Evolutionary conservation across 345 rosid species (phyloP).

Genomic region (Gossypium turneri): DNA sequence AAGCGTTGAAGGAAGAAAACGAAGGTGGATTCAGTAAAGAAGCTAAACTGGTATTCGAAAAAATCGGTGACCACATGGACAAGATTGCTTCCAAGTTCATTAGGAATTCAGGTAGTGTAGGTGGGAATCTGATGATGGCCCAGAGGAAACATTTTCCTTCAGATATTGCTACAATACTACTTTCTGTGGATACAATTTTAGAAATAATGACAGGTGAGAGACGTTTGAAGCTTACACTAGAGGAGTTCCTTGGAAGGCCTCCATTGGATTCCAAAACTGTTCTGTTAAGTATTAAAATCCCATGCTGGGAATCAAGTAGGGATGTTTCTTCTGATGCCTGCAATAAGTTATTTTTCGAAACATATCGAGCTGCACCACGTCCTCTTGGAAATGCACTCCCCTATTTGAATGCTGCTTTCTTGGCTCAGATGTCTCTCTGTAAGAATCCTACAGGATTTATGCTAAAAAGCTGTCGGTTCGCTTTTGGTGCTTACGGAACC

Average conservation of each 20-base stretch:
- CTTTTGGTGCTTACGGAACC: slow-evolving; percentile 77
- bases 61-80: slow-evolving; percentile 65
- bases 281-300: slow-evolving; percentile 52
- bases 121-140: slow-evolving; percentile 87
- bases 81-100: slow-evolving; percentile 53
- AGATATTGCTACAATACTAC: slow-evolving; percentile 69
- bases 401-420: slow-evolving; percentile 70
- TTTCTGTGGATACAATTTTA: slow-evolving; percentile 51
- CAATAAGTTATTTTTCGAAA: slow-evolving; percentile 46
- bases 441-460: slow-evolving; percentile 28
- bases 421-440: slow-evolving; percentile 44
- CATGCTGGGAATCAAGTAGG: slow-evolving; percentile 28
- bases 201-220: slow-evolving; percentile 25
- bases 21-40: slow-evolving; percentile 16
- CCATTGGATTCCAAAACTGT: slow-evolving; percentile 42
- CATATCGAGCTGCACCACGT: slow-evolving; percentile 73
- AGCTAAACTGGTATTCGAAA: slow-evolving; percentile 33
- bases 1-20: slow-evolving; percentile 43
- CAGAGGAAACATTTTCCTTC: slow-evolving; percentile 71
- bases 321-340: slow-evolving; percentile 21
- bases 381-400: slow-evolving; percentile 82
- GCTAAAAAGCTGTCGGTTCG: slow-evolving; percentile 49
- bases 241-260: slow-evolving; percentile 57
- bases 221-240: slow-evolving; percentile 37
- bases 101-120: slow-evolving; percentile 66